Conservation (phyloP, 83 land plant species). For the Picea abies region DNA sequence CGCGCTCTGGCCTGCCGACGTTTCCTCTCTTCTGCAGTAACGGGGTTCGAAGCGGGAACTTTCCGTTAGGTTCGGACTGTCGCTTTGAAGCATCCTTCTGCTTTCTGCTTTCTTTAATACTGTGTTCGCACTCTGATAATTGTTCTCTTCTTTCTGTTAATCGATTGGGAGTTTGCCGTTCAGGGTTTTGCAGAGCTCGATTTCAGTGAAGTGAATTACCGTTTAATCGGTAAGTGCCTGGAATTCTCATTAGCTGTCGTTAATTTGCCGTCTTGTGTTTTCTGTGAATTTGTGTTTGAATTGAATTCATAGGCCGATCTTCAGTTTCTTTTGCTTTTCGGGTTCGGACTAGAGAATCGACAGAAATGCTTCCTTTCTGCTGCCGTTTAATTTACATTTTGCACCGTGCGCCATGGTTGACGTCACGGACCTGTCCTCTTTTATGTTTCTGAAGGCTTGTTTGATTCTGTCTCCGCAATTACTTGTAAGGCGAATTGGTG, state of each 20-base stretch:
- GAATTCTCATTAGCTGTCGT: neutral
- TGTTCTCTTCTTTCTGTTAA: neutral
- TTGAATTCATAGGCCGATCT: too few relatives aligned
- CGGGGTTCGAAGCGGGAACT: neutral
- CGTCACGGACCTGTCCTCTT: neutral
- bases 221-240: neutral
- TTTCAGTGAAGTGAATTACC: neutral
- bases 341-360: neutral
- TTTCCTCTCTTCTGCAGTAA: neutral
- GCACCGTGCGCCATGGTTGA: too few relatives aligned
- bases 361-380: neutral
- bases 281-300: neutral
- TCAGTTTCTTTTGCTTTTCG: too few relatives aligned
- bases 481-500: neutral
- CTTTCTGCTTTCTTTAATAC: too few relatives aligned
- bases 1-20: too few relatives aligned
- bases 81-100: too few relatives aligned
- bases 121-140: neutral
- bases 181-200: neutral
- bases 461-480: neutral
- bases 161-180: neutral
- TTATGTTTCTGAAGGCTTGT: neutral
- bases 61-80: neutral
- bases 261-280: neutral
- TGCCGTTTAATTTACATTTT: too few relatives aligned